Evolutionary conservation across 2,329 filamentous ascomycete genomes (phyloP).

Genomic region (Phaeosphaeria sp.): DNA sequence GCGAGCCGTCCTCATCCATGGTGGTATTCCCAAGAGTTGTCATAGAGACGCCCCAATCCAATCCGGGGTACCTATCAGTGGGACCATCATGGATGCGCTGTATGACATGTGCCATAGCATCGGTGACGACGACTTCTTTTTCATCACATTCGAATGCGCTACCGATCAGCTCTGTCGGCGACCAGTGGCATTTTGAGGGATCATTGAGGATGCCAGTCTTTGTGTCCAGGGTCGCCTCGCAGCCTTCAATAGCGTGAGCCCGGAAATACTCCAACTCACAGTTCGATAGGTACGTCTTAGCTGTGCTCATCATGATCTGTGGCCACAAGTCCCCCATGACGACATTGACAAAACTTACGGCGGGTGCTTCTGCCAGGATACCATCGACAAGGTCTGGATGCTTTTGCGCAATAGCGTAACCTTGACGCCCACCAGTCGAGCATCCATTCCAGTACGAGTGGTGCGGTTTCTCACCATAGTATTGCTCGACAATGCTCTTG

Average conservation of each 20-base stretch:
- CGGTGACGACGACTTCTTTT: constrained; percentile 20
- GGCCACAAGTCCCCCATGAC: constrained; percentile 31
- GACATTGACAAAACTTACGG: constrained; percentile 30
- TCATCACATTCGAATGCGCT: constrained; percentile 28
- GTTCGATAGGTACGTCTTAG: constrained; percentile 23
- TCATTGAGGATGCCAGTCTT: constrained; percentile 44
- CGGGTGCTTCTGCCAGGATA: constrained; percentile 44
- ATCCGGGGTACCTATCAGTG: constrained; percentile 16
- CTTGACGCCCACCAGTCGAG: constrained; percentile 45
- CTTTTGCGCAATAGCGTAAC: constrained; percentile 42
- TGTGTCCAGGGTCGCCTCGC: constrained; percentile 36
- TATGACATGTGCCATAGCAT: constrained; percentile 28
- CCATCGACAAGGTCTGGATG: constrained; percentile 43
- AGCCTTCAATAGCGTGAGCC: constrained; percentile 26
- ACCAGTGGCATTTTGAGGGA: constrained; percentile 33
- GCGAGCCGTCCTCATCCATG: constrained; percentile 17
- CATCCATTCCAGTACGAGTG: constrained; percentile 47
- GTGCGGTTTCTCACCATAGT: constrained; percentile 41
- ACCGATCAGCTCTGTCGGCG: constrained; percentile 18
- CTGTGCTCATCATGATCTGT: constrained; percentile 38
- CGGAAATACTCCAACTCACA: constrained; percentile 39
- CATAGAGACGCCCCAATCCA: constrained; percentile 21
- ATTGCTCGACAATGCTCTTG: constrained; percentile 42
- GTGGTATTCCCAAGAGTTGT: constrained; percentile 19
- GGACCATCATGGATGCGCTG: constrained; percentile 26